These are phyloP conservation scores for Rhododendron griersonianum DNA, from an alignment of 148 eudicot genomes.

Conservation along the genomic window DNA sequence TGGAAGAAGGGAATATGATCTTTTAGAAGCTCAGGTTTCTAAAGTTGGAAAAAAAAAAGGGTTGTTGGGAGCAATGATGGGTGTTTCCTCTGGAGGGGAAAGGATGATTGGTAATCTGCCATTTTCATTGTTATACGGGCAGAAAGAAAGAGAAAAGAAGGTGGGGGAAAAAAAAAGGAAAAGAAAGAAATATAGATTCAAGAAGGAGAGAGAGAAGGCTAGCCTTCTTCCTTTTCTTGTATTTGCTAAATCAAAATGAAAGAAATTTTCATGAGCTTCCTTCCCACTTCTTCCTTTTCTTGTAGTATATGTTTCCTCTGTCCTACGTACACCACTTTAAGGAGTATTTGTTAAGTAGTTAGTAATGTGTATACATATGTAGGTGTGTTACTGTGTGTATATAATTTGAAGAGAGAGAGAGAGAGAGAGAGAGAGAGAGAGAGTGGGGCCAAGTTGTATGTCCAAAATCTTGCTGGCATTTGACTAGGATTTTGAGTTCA, in stretches of 20 bases:
- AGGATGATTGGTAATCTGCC: constrained; percentile 91
- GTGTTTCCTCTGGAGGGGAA: constrained; percentile 93
- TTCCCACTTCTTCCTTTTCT: constrained; percentile 48
- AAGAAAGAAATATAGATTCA: background rate
- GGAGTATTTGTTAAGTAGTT: background rate
- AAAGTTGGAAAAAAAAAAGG: constrained; percentile 34
- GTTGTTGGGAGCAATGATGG: constrained; percentile 98
- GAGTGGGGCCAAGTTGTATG: background rate
- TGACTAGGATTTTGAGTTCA: constrained; percentile 47
- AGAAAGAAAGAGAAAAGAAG: constrained; percentile 13
- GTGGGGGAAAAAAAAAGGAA: background rate
- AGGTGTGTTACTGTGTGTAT: background rate
- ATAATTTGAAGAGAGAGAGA: background rate
- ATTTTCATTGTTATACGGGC: constrained; percentile 70
- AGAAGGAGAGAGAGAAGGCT: background rate
- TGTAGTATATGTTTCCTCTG: constrained; percentile 3
- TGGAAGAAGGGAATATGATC: constrained; percentile 28
- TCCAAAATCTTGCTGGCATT: constrained; percentile 17
- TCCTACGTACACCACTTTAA: background rate
- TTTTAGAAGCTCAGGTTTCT: constrained; percentile 76
- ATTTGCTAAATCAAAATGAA: too few species aligned
- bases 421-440: background rate
- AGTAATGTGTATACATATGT: background rate
- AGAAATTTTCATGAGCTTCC: constrained; percentile 44
- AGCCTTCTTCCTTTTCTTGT: constrained; percentile 28